These are phyloP conservation scores for Sordariomycetes sp. DNA, from an alignment of 2,329 filamentous ascomycete genomes.

Conservation along the genomic window DNA sequence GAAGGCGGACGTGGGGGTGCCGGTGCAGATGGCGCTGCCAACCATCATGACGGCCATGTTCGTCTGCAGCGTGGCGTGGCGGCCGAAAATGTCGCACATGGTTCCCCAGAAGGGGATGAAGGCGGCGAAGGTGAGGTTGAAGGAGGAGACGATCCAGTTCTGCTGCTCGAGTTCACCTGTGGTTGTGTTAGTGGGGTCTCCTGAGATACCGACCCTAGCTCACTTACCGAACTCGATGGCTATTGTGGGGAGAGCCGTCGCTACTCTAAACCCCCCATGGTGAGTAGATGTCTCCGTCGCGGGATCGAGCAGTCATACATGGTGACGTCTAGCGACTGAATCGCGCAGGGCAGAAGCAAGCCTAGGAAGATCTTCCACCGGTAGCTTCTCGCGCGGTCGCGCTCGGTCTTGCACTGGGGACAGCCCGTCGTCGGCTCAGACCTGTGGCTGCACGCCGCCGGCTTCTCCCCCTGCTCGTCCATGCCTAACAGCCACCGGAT, in stretches of 20 bases:
- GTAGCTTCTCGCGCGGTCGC: conserved; percentile 24
- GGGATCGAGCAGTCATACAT: conserved; percentile 25
- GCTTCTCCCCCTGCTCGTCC: background rate
- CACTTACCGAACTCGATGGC: background rate
- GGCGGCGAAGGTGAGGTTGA: conserved; percentile 55
- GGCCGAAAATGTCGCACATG: conserved; percentile 53
- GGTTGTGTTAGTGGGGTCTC: background rate
- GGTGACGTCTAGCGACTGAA: conserved; percentile 54
- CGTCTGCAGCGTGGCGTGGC: conserved; percentile 46
- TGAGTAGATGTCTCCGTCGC: background rate
- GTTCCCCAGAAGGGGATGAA: conserved; percentile 59
- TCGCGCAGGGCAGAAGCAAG: conserved; percentile 47
- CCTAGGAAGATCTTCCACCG: conserved; percentile 50
- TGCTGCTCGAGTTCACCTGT: conserved; percentile 23
- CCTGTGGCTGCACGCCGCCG: background rate
- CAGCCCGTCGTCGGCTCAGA: conserved; percentile 10
- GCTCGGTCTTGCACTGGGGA: conserved; percentile 20
- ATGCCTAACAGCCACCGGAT: background rate
- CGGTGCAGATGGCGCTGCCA: conserved; percentile 52
- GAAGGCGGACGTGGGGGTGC: conserved; percentile 40
- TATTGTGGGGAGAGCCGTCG: conserved; percentile 1
- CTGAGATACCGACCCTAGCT: background rate
- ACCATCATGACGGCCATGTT: conserved; percentile 46
- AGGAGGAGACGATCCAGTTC: conserved; percentile 61
- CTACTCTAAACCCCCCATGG: background rate